phyloP scores from a whole-genome alignment of 768 basidiomycete genomes.

The Boletus subparvulus region DNA sequence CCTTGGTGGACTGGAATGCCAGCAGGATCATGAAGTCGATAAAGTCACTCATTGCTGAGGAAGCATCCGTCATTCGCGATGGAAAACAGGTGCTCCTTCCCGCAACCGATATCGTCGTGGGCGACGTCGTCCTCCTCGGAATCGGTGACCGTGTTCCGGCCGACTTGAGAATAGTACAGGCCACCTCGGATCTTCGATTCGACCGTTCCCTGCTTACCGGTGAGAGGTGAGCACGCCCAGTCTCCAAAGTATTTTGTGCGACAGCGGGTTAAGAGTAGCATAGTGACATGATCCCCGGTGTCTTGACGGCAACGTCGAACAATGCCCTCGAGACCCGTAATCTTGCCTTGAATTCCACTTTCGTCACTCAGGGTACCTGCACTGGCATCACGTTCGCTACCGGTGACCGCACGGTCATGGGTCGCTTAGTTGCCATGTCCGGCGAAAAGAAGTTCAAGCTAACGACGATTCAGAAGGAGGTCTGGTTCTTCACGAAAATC shows the following conservation, averaged over 20 bases:
- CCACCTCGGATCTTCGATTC: conserved; percentile 48
- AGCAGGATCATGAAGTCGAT: conserved; percentile 51
- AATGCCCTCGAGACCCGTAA: conserved; percentile 49
- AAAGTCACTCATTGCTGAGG: conserved; percentile 57
- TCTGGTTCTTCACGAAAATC: conserved; percentile 52
- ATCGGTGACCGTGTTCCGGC: conserved; percentile 60
- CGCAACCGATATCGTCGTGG: conserved; percentile 55
- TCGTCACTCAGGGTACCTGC: conserved; percentile 41
- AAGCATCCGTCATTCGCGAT: conserved; percentile 53
- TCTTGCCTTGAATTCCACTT: conserved; percentile 47
- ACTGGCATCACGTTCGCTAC: conserved; percentile 41
- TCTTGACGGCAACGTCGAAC: conserved; percentile 43
- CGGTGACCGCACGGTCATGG: conserved; percentile 46
- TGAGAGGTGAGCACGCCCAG: conserved; percentile 33
- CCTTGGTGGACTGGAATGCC: conserved; percentile 49
- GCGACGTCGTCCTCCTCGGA: conserved; percentile 49
- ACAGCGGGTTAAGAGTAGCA: conserved; percentile 4
- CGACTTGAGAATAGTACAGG: conserved; percentile 52
- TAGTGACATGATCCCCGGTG: conserved; percentile 44
- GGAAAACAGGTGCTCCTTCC: conserved; percentile 44
- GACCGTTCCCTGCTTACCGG: conserved; percentile 53
- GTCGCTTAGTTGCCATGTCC: conserved; percentile 54
- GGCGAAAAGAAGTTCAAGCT: conserved; percentile 44
- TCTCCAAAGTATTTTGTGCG: not conserved
- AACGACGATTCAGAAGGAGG: conserved; percentile 47